A percentile compares a stretch with the other conserved stretches of the same genome.
These are phyloP conservation scores for Tolypocladium endophyticum DNA, from an alignment of 2,329 filamentous ascomycete genomes.

Conservation along the genomic window DNA sequence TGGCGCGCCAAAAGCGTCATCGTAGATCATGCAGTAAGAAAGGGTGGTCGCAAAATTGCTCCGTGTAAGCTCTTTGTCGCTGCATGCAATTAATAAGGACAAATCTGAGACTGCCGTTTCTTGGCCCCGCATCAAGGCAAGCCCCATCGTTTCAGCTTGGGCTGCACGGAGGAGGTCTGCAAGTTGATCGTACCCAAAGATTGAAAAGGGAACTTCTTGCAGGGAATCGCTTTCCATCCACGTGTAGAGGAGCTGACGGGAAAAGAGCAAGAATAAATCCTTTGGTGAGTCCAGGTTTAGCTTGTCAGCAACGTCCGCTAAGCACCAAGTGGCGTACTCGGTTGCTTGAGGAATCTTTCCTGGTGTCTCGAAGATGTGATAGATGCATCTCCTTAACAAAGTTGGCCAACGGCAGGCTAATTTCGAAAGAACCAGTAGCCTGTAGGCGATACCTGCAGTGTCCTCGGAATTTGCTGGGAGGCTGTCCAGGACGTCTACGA, in stretches of 20 bases:
- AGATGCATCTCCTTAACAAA: conserved; percentile 74
- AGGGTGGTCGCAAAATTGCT: conserved; percentile 66
- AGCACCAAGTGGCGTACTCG: conserved; percentile 62
- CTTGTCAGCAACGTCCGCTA: conserved; percentile 53
- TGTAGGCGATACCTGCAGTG: conserved; percentile 74
- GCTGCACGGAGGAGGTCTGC: conserved; percentile 58
- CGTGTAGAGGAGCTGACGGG: conserved; percentile 80
- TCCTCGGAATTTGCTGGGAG: conserved; percentile 65
- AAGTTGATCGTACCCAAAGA: conserved; percentile 69
- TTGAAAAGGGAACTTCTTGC: conserved; percentile 67
- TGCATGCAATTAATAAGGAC: conserved; percentile 42
- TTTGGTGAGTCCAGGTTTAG: conserved; percentile 56
- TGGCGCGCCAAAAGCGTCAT: conserved; percentile 15
- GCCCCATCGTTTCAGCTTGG: conserved; percentile 66
- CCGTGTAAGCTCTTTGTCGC: conserved; percentile 48
- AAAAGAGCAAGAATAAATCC: conserved; percentile 72
- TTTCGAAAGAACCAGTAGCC: conserved; percentile 64
- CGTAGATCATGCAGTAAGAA: conserved; percentile 71
- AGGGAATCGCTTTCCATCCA: conserved; percentile 66
- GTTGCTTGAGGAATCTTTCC: conserved; percentile 56
- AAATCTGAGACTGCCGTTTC: conserved; percentile 52
- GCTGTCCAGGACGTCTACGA: conserved; percentile 70
- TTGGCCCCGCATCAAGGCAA: conserved; percentile 73
- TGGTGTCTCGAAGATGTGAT: conserved; percentile 88
- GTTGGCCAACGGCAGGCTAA: conserved; percentile 80